Base-by-base conservation (phyloP, 2,329 filamentous ascomycete genomes). In the Verticillium nubilum region DNA sequence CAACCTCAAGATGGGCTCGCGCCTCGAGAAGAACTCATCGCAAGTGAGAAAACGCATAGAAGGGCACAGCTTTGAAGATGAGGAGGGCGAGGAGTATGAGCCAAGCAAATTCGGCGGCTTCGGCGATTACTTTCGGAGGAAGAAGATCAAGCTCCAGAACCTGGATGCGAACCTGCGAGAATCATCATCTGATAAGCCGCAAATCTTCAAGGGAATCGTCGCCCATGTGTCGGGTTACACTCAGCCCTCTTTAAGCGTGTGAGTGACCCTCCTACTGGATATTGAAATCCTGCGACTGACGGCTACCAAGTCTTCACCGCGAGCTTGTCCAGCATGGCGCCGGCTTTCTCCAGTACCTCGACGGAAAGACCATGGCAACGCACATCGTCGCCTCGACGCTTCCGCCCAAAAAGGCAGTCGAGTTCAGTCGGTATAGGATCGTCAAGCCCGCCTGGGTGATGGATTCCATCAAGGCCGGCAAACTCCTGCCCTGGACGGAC, bases 81-180 rank as follows among this genome's bases (percentile, higher is more conserved):
- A 97, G 71, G 83, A 84, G 26, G 94, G 95, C 60, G 94, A 98
- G 60, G 96, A 99, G 72, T 99, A 99, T 72, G 87, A 88, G 60
- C 85, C 81, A 2, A 97, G 92, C 63, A 85, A 84, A 57, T 99
- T 98, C 73, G 91, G 92, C 27, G 94, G 93, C 9, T 96, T 98
- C 68, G 76, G 81, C 26, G 94, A 98, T 69, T 99, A 98, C 73
- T 96, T 97, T 71, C 84, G 93, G 56, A 88, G 93, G 59, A 99
- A 99, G 79, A 97, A 96, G 80, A 87, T 97, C 73, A 99, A 99
- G 71, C 82, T 99, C 3, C 95, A 98, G 73, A 99, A 99, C 69
- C 84, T 95, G 29, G 95, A 99, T 74, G 87, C 87, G 9, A 86
- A 96, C 58, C 79, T 96, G 52, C 87, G 94, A 60, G 78, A 85